These are phyloP conservation scores for Thraustochytrium sp. DNA, from an alignment of 352 stramenopile genomes.

Conservation along the genomic window DNA sequence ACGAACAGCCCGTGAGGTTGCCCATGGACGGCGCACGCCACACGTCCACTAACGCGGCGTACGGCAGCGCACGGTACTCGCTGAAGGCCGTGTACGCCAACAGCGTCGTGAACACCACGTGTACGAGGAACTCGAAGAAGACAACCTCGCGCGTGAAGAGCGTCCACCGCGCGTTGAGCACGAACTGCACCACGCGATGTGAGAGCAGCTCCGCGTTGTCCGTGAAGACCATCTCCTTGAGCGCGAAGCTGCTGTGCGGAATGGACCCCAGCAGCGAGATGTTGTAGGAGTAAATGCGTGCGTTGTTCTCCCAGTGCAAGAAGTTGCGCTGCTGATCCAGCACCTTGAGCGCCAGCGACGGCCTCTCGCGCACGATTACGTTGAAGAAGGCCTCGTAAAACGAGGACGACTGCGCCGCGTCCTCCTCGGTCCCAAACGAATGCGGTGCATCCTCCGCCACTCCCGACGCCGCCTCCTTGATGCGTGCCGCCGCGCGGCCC, in stretches of 20 bases:
- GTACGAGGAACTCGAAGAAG: conserved; percentile 32
- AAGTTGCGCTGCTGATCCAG: conserved; percentile 31
- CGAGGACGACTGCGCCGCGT: not conserved
- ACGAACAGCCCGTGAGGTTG: not conserved
- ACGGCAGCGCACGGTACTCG: not conserved
- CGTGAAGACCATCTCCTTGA: conserved; percentile 36
- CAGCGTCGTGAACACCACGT: not conserved
- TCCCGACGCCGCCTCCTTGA: not conserved
- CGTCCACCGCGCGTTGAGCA: conserved; percentile 15
- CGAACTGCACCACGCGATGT: conserved; percentile 22
- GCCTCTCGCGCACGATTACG: conserved; percentile 9
- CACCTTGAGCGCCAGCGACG: conserved; percentile 10
- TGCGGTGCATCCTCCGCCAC: not conserved
- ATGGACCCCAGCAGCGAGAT: conserved; percentile 7
- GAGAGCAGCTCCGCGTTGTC: conserved; percentile 25
- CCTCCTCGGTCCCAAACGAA: not conserved
- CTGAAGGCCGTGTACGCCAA: not conserved
- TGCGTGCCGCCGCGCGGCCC: not conserved
- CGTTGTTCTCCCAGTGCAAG: conserved; percentile 35
- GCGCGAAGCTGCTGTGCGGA: conserved; percentile 24
- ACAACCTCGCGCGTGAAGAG: conserved; percentile 37
- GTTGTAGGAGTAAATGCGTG: conserved; percentile 35
- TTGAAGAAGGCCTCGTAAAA: conserved; percentile 38
- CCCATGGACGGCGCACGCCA: not conserved
- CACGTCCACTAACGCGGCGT: not conserved